phyloP scores from a whole-genome alignment of 1,139 yeast species.

The Hemisphaericaspora xylanilytica region DNA sequence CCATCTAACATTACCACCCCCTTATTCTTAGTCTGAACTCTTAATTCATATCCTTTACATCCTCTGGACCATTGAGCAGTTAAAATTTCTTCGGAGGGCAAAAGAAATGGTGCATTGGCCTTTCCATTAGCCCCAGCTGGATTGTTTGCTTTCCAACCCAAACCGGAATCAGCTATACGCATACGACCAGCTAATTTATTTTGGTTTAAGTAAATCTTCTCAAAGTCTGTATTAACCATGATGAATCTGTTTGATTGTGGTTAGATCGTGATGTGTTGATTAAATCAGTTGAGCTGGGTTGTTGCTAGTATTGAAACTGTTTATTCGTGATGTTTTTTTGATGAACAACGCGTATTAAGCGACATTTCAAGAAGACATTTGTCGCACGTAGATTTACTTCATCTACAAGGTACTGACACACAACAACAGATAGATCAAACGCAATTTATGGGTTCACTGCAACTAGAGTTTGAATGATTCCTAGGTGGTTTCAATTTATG shows the following conservation, averaged over 20 bases:
- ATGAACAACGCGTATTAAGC: conserved; percentile 6
- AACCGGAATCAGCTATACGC: conserved; percentile 91
- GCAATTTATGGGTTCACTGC: too few species aligned
- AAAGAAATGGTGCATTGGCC: conserved; percentile 69
- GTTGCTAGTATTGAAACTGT: background rate
- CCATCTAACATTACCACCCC: conserved; percentile 92
- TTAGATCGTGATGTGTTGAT: background rate
- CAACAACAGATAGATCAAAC: too few species aligned
- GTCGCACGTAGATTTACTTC: too few species aligned
- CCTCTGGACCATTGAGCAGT: conserved; percentile 92
- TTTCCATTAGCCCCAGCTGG: conserved; percentile 13
- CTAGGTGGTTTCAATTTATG: too few species aligned
- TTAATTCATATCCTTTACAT: conserved; percentile 83
- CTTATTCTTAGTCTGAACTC: conserved; percentile 83
- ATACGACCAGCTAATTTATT: conserved; percentile 82
- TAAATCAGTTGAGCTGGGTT: background rate
- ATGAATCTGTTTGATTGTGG: conserved; percentile 1
- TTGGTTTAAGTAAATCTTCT: conserved; percentile 83
- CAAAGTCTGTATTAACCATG: conserved; percentile 65
- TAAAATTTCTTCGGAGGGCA: conserved; percentile 81
- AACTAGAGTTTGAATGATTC: too few species aligned
- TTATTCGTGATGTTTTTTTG: conserved; percentile 3
- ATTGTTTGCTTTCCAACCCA: conserved; percentile 87
- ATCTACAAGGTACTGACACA: too few species aligned
- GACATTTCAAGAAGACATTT: conserved; percentile 5